Evolutionary conservation across 208 protist genomes (phyloP), one percentile per base, ranked within the genome.

Genomic region (Leishmania major): DNA sequence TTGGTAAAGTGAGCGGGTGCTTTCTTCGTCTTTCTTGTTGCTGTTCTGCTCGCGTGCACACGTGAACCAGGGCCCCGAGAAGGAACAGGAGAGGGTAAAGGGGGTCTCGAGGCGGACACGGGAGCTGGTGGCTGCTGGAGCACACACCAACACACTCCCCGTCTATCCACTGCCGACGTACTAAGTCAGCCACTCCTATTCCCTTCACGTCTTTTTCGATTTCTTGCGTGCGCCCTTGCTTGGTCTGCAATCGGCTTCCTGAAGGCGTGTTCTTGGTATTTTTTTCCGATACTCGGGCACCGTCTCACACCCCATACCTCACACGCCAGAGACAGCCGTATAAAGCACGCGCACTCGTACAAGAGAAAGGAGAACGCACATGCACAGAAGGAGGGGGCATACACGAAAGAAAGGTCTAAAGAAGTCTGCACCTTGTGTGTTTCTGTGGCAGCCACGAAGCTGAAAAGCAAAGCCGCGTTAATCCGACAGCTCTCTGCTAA

Each of bases 401-500:
- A 5, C 51, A 55, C 51, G 28, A 66, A 35, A 66, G 4, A 66
- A 35, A 35, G 60, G n/a, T 35, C 28, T 66, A 35, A 10, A 66
- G 60, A 28, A 66, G 28, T 28, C n/a, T 28, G 10, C 17, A 4
- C 5, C 25, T 62, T 62, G 5, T 74, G 22, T 22, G 45, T 74
- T 1, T 37, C 25, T 0, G 15, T 55, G 51, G 51, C 45, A 43
- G 13, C 45, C 43, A 53, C 69, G 69, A 74, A 49, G 45, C 69
- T 82, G 60, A 86, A 82, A 76, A 69, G 53, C 25, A 86, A 86
- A 55, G 78, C 82, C 11, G 82, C 82, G 0, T 55, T 86, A 0
- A 86, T 86, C 55, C 78, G 82, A 19, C 62, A 79, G 82, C 82
- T 82, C 78, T 78, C 82, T 53, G 82, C 82, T 4, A 53, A 35